A percentile compares a stretch with the other conserved stretches of the same genome.
These are phyloP conservation scores for Epichloe aotearoae DNA, from an alignment of 2,329 filamentous ascomycete species.

Conservation along the genomic window DNA sequence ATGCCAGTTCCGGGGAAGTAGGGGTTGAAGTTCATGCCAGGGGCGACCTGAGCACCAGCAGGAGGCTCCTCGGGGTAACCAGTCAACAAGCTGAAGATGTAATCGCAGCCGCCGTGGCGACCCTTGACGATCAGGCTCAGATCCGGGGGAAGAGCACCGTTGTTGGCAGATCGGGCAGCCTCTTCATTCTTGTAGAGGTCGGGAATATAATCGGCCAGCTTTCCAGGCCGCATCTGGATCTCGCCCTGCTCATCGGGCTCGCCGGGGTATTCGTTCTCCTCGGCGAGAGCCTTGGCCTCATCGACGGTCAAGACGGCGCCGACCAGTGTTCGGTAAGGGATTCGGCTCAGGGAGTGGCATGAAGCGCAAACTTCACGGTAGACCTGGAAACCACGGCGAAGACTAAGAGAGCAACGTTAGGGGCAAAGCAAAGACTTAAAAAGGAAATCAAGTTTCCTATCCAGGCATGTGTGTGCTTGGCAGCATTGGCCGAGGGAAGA, in stretches of 20 bases:
- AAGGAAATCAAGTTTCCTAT: neutral
- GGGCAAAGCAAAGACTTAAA: neutral
- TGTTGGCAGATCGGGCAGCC: slow-evolving; percentile 94
- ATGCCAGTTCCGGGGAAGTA: slow-evolving; percentile 99
- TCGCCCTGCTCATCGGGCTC: slow-evolving; percentile 97
- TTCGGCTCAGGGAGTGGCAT: slow-evolving; percentile 90
- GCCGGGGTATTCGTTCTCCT: slow-evolving; percentile 96
- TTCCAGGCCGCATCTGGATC: slow-evolving; percentile 96
- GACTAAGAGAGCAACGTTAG: slow-evolving; percentile 36
- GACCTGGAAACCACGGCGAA: slow-evolving; percentile 98
- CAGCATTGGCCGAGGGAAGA: neutral
- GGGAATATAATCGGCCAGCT: slow-evolving; percentile 95
- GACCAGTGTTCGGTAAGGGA: slow-evolving; percentile 87
- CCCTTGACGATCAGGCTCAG: slow-evolving; percentile 96
- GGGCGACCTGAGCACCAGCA: slow-evolving; percentile 70
- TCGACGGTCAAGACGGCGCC: slow-evolving; percentile 89
- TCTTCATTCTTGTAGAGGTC: slow-evolving; percentile 98
- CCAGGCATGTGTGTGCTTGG: neutral
- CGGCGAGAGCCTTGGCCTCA: slow-evolving; percentile 92
- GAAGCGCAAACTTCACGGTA: slow-evolving; percentile 97
- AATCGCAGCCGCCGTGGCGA: slow-evolving; percentile 94
- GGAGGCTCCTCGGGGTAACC: slow-evolving; percentile 96
- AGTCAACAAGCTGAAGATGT: slow-evolving; percentile 94
- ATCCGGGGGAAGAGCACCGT: slow-evolving; percentile 96
- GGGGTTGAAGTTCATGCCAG: slow-evolving; percentile 98